phyloP scores from a whole-genome alignment of 331 rosid genomes.

The Erythrophleum ivorense region DNA sequence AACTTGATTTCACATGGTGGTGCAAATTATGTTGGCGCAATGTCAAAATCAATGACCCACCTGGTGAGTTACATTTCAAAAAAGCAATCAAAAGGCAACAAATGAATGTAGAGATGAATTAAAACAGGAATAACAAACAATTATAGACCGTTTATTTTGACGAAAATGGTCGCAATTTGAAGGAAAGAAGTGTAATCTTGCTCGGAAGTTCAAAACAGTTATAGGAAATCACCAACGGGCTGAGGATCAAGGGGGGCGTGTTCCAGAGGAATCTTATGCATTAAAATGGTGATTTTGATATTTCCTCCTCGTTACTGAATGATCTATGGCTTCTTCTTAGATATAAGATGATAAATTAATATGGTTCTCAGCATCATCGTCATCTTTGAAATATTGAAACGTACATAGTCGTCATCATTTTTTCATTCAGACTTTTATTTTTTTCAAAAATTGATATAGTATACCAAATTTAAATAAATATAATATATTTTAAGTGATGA shows the following conservation, averaged over 20 bases:
- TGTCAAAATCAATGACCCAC: slow-evolving; percentile 82
- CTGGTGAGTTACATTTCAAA: slow-evolving; percentile 51
- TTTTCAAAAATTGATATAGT: too few species aligned
- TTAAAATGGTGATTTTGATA: slow-evolving; percentile 58
- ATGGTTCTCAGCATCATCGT: background rate
- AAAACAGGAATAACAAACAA: background rate
- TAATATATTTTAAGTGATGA: too few species aligned
- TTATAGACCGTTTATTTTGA: slow-evolving; percentile 8
- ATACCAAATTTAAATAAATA: too few species aligned
- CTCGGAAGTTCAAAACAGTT: slow-evolving; percentile 51
- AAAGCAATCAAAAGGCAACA: background rate
- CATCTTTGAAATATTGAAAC: slow-evolving; percentile 19
- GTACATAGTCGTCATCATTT: background rate
- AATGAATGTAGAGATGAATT: slow-evolving; percentile 2
- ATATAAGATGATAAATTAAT: background rate
- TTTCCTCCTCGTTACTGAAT: background rate
- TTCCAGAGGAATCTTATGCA: slow-evolving; percentile 68
- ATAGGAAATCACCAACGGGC: slow-evolving; percentile 84
- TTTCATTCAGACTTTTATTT: too few species aligned
- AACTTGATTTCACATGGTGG: slow-evolving; percentile 73
- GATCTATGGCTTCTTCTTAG: slow-evolving; percentile 3
- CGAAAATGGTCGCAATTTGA: slow-evolving; percentile 54
- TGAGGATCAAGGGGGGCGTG: too few species aligned
- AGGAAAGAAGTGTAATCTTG: slow-evolving; percentile 71
- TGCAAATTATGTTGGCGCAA: slow-evolving; percentile 68